Percentiles rank a stretch among this genome's conserved stretches.
Conservation (phyloP, 2,329 filamentous ascomycete species). For the Colletotrichum tropicicola region DNA sequence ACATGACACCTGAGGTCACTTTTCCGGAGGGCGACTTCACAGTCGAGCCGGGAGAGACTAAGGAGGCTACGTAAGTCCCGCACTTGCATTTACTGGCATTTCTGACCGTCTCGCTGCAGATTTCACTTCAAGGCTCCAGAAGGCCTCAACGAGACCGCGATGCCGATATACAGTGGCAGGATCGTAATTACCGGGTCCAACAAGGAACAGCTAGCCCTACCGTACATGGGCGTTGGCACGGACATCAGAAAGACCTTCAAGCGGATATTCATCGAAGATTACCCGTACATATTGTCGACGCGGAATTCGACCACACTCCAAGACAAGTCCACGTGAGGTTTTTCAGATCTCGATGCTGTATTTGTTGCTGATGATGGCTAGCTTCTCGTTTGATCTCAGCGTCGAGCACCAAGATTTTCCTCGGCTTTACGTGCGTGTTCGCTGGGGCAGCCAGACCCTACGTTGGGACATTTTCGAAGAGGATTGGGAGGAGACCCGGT, state of each 20-base stretch:
- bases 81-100: too few species aligned
- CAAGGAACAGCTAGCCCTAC: constrained; percentile 50
- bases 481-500: constrained; percentile 48
- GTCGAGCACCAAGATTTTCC: constrained; percentile 22
- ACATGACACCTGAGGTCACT: background rate
- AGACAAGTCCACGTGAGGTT: constrained; percentile 24
- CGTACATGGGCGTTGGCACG: constrained; percentile 42
- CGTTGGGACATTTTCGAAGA: constrained; percentile 45
- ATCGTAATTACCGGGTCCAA: constrained; percentile 49
- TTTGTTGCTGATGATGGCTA: background rate
- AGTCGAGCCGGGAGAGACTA: constrained; percentile 38
- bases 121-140: constrained; percentile 39
- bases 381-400: constrained; percentile 27
- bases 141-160: constrained; percentile 35
- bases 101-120: too few species aligned
- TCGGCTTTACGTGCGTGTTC: background rate
- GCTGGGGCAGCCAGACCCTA: constrained; percentile 15
- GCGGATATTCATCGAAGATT: background rate
- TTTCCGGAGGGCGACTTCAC: constrained; percentile 25
- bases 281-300: constrained; percentile 5
- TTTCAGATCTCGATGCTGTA: accelerated
- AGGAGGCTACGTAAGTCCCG: constrained; percentile 26
- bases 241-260: constrained; percentile 9
- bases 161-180: constrained; percentile 56
- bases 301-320: background rate